Evolutionary conservation across 2,329 filamentous ascomycete species (phyloP), one percentile per base, ranked within the genome.

Genomic region (Botrytis tulipae): DNA sequence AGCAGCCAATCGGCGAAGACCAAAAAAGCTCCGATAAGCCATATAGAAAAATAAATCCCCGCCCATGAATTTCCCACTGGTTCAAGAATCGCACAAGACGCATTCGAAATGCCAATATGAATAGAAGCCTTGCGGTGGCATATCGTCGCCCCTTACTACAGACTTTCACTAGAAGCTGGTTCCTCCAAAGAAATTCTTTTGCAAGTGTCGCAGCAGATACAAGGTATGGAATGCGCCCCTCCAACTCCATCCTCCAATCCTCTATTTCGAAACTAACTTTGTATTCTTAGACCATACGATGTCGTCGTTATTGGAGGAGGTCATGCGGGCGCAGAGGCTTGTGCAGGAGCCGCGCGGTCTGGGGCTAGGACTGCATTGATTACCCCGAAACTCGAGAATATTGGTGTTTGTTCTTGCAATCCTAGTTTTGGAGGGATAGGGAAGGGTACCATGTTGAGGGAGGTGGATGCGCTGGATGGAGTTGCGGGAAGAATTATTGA

Each of bases 361-460:
- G 96, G 96, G 70, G 96, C 95, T 68, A 90, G 91, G 79, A 98
- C 96, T 60, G 95, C 92, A 2, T 88, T 99, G 77, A 87, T 99
- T 67, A 99, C 96, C 1, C 96, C 95, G 3, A 94, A 92, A 74
- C 83, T 93, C 73, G 91, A 95, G 74, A 97, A 98, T 78, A 90
- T 98, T 32, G 95, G 95, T 72, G 93, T 96, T 44, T 98, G 95
- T 84, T 98, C 95, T 51, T 98, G 95, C 84, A 98, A 98, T 82
- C 95, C 95, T 2, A 97, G 94, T 76, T 97, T 99, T 80, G 96
- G 96, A 57, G 96, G 96, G n/a, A 98, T 99, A 78, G 96, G 96
- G 62, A 99, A 99, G 82, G 96, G 96, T 25, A 98, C 93, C 16
- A 98, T 99, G 85, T 86, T 99, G 69, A 91, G 95, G 60, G 96